Conservation (phyloP, 2,329 filamentous ascomycete species). For the Aspergillus sp. region DNA sequence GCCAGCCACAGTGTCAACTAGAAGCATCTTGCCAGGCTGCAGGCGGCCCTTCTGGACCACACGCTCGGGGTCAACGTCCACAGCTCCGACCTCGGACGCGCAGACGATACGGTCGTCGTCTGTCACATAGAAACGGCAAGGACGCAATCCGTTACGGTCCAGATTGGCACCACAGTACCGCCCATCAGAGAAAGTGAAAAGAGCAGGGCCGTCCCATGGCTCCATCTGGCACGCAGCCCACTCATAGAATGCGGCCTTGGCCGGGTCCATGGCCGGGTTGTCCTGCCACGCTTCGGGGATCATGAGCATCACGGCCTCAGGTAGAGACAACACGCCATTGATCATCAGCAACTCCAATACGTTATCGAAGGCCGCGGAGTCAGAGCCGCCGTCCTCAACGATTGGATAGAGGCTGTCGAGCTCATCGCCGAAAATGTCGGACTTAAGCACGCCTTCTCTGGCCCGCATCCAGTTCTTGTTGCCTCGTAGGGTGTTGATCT, state of each 20-base stretch:
- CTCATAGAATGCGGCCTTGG: constrained; percentile 96
- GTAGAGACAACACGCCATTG: constrained; percentile 91
- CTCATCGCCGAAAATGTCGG: constrained; percentile 87
- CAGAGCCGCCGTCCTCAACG: constrained; percentile 93
- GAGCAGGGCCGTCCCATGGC: constrained; percentile 93
- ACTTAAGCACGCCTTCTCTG: constrained; percentile 91
- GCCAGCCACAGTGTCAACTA: constrained; percentile 87
- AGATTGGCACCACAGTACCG: constrained; percentile 96
- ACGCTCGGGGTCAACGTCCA: constrained; percentile 83
- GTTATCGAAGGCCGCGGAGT: constrained; percentile 96
- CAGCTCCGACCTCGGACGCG: constrained; percentile 93
- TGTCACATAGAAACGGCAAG: constrained; percentile 95
- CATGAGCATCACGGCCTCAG: constrained; percentile 98
- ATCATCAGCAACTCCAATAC: constrained; percentile 91
- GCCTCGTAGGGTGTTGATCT: constrained; percentile 94
- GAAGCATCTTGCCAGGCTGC: constrained; percentile 91
- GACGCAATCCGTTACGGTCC: constrained; percentile 90
- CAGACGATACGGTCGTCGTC: constrained; percentile 97
- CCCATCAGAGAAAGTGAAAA: constrained; percentile 96
- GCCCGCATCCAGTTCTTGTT: constrained; percentile 99
- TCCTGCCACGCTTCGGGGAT: constrained; percentile 98
- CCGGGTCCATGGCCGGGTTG: constrained; percentile 85
- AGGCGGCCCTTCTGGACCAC: constrained; percentile 91
- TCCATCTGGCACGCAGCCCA: constrained; percentile 99
- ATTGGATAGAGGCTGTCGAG: constrained; percentile 89